Percentiles rank a stretch among this genome's conserved stretches.
Evolutionary conservation across 495 filamentous ascomycete genomes (phyloP).

Genomic region (Penicillium ochrochloron): DNA sequence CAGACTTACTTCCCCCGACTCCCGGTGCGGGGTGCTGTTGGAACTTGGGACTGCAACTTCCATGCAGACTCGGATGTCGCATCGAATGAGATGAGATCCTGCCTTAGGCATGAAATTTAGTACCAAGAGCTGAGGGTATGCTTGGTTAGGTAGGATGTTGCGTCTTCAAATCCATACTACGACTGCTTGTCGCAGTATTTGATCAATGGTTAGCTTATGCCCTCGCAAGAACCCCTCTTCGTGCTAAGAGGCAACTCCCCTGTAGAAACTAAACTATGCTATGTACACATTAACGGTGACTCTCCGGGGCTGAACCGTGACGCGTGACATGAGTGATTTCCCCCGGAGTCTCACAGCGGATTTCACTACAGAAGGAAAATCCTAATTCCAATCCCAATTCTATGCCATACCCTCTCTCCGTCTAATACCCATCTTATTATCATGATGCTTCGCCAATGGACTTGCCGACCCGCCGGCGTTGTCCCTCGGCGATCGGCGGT

Average conservation of each 20-base stretch:
- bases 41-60: background rate
- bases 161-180: no score
- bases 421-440: background rate
- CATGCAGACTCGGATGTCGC: background rate
- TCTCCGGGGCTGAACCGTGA: background rate
- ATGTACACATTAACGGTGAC: background rate
- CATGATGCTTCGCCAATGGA: constrained; percentile 3
- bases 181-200: no score
- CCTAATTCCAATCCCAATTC: no score
- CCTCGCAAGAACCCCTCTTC: background rate
- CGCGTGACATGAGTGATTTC: background rate
- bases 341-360: background rate
- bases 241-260: background rate
- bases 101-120: background rate
- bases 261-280: background rate
- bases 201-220: background rate
- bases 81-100: background rate
- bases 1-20: background rate
- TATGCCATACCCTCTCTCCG: background rate
- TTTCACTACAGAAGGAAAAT: background rate
- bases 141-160: no score
- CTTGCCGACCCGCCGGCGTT: constrained; percentile 1
- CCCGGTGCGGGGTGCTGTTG: constrained; percentile 1
- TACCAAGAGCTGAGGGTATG: background rate
- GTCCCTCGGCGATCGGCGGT: constrained; percentile 34